A percentile compares a stretch with the other conserved stretches of the same genome.
These are phyloP conservation scores for Mercurialis annua DNA, from an alignment of 345 rosid genomes.

Conservation along the genomic window DNA sequence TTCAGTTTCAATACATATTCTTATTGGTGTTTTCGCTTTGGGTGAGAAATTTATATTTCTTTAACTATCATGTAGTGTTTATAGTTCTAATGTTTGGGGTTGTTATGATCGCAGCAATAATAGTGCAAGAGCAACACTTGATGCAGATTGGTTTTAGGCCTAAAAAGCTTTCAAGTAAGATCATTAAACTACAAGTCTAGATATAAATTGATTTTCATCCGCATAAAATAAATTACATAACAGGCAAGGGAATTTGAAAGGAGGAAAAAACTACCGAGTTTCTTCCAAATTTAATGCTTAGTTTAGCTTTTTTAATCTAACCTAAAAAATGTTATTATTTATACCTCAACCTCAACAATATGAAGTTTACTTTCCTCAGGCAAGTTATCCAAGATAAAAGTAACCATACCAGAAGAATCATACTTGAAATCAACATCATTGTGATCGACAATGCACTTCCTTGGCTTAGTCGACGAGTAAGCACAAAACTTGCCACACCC, in stretches of 20 bases:
- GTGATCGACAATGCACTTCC: constrained; percentile 53
- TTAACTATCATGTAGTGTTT: too few species aligned
- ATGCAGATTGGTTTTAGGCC: too few species aligned
- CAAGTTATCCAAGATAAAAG: constrained; percentile 39
- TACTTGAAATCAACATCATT: constrained; percentile 47
- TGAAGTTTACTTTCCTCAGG: constrained; percentile 49
- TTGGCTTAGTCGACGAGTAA: constrained; percentile 68
- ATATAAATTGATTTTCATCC: neutral
- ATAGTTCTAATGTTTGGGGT: too few species aligned
- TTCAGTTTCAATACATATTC: too few species aligned
- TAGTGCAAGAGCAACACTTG: too few species aligned
- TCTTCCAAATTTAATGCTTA: neutral
- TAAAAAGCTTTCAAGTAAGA: too few species aligned
- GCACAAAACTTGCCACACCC: constrained; percentile 83
- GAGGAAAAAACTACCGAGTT: neutral
- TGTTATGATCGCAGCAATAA: too few species aligned
- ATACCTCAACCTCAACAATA: constrained; percentile 43
- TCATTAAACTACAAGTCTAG: neutral
- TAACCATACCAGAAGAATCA: constrained; percentile 49
- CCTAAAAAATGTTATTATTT: constrained; percentile 3
- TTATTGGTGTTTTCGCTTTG: too few species aligned
- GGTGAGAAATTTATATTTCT: too few species aligned
- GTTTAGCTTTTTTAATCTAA: neutral
- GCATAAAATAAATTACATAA: neutral
- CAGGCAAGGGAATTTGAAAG: neutral